Conservation (phyloP, 2,329 filamentous ascomycete genomes). For the Phialophora chinensis region DNA sequence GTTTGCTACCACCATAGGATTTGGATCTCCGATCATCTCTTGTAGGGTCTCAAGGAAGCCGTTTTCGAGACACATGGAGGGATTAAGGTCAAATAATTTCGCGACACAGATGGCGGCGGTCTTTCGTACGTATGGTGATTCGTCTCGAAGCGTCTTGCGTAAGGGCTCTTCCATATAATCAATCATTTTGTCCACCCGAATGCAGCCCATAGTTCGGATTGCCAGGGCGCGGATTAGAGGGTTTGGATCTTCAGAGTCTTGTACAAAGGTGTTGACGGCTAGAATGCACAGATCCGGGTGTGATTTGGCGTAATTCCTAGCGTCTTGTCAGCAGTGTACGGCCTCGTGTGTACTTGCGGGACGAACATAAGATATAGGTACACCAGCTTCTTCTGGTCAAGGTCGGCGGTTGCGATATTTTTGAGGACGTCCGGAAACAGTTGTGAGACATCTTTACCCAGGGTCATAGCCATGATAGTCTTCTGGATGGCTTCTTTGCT, state of each 20-base stretch:
- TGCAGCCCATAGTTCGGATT: slow-evolving; percentile 98
- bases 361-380: slow-evolving; percentile 95
- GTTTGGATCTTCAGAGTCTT: slow-evolving; percentile 98
- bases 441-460: slow-evolving; percentile 97
- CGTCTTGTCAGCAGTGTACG: slow-evolving; percentile 17
- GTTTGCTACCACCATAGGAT: slow-evolving; percentile 99
- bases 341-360: neutral
- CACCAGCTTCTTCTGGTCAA: slow-evolving; percentile 99
- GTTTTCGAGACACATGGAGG: slow-evolving; percentile 90
- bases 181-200: slow-evolving; percentile 98
- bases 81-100: slow-evolving; percentile 95
- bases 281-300: slow-evolving; percentile 98
- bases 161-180: slow-evolving; percentile 99
- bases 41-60: slow-evolving; percentile 93
- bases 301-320: slow-evolving; percentile 98
- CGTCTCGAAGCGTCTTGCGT: slow-evolving; percentile 92
- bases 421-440: slow-evolving; percentile 97
- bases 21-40: slow-evolving; percentile 95
- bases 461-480: slow-evolving; percentile 99
- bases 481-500: slow-evolving; percentile 98
- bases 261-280: slow-evolving; percentile 98
- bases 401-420: slow-evolving; percentile 92
- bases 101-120: slow-evolving; percentile 97
- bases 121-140: slow-evolving; percentile 97
- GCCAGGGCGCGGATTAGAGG: slow-evolving; percentile 92